phyloP scores from a whole-genome alignment of 306 rosid species.

The Citrullus colocynthis region DNA sequence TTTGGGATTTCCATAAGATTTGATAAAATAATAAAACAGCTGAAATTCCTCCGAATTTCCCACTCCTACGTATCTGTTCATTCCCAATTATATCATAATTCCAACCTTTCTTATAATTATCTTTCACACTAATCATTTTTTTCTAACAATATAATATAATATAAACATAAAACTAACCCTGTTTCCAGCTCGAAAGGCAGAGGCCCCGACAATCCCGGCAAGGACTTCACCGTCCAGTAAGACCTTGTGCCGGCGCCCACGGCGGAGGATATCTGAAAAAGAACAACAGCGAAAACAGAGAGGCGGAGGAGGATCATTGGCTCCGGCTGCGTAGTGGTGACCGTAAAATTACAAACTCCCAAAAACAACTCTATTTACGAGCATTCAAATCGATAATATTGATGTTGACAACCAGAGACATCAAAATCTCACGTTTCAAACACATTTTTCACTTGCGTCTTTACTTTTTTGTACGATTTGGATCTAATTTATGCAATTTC shows the following conservation, averaged over 20 bases:
- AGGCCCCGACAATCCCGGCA: not conserved
- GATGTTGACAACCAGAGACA: no score
- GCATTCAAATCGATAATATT: no score
- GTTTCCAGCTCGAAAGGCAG: not conserved
- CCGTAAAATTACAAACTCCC: no score
- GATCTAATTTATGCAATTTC: no score
- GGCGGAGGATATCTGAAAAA: not conserved
- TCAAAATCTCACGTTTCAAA: no score
- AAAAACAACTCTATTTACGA: no score
- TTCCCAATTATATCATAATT: not conserved
- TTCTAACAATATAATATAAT: not conserved
- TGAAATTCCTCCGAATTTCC: slow-evolving; percentile 43
- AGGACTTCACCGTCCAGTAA: not conserved
- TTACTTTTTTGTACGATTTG: no score
- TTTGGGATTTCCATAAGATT: no score
- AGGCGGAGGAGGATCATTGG: not conserved
- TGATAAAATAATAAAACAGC: slow-evolving; percentile 3
- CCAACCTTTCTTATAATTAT: no score
- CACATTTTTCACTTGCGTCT: no score
- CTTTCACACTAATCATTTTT: no score
- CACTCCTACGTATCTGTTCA: slow-evolving; percentile 46
- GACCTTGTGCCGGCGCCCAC: not conserved
- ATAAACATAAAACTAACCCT: not conserved
- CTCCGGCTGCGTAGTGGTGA: no score
- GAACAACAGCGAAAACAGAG: not conserved